phyloP scores from a whole-genome alignment of 495 filamentous ascomycete genomes.

The Letharia lupina region DNA sequence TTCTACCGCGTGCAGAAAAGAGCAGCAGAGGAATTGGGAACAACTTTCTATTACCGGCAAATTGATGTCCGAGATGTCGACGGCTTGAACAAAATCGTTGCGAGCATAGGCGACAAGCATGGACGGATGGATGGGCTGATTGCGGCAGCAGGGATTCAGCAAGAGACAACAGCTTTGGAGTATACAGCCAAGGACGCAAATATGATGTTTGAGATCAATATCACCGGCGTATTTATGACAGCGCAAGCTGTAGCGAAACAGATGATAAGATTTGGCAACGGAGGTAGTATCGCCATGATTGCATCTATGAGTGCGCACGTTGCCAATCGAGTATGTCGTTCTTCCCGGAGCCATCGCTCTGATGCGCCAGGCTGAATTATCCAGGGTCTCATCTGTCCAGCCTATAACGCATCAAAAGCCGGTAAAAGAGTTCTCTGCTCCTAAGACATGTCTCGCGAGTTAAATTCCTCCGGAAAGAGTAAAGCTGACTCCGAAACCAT shows the following conservation, averaged over 20 bases:
- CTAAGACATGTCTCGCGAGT: no score
- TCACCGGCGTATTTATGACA: constrained; percentile 70
- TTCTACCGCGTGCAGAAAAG: constrained; percentile 57
- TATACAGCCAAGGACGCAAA: constrained; percentile 59
- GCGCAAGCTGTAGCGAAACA: constrained; percentile 61
- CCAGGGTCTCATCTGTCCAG: constrained; percentile 63
- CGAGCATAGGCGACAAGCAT: constrained; percentile 59
- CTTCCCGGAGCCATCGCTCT: neutral
- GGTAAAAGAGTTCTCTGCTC: constrained; percentile 28
- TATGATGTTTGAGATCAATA: constrained; percentile 66
- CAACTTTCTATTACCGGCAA: constrained; percentile 66
- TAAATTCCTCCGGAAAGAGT: no score
- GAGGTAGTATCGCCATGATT: constrained; percentile 65
- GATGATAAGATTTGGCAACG: constrained; percentile 65
- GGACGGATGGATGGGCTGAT: constrained; percentile 68
- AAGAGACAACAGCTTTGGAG: constrained; percentile 60
- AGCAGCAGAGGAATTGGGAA: constrained; percentile 56
- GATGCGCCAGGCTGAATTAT: neutral
- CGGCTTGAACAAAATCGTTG: constrained; percentile 56
- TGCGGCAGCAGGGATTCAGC: constrained; percentile 69
- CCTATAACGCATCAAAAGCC: constrained; percentile 88
- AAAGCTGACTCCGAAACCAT: no score
- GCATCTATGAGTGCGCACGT: constrained; percentile 66
- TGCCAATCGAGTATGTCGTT: constrained; percentile 50
- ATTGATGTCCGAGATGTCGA: constrained; percentile 77